Conservation (phyloP, 352 stramenopile genomes). For the Phytophthora pisi region DNA sequence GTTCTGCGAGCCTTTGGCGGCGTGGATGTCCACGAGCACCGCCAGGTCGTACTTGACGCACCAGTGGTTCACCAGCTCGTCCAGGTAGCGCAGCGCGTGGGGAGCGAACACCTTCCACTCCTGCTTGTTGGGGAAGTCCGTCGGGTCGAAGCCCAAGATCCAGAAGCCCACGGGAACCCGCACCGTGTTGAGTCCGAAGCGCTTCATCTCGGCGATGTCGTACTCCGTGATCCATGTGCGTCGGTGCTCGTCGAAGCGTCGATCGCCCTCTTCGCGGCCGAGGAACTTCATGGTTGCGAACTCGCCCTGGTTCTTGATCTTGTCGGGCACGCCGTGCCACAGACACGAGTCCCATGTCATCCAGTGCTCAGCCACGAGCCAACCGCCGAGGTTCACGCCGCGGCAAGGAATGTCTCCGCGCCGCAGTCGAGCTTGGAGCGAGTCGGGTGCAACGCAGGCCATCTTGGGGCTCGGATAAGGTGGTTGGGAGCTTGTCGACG, state of each 20-base stretch:
- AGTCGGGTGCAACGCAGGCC: conserved; percentile 31
- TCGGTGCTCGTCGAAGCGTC: conserved; percentile 59
- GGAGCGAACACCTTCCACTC: conserved; percentile 61
- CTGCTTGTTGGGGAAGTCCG: conserved; percentile 48
- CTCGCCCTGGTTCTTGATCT: conserved; percentile 60
- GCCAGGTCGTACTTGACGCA: conserved; percentile 54
- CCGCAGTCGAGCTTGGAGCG: conserved; percentile 67
- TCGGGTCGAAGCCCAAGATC: conserved; percentile 75
- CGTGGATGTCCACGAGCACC: conserved; percentile 83
- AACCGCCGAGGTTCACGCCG: conserved; percentile 79
- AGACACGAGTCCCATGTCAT: conserved; percentile 71
- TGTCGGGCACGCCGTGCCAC: conserved; percentile 58
- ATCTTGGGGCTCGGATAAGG: conserved; percentile 8
- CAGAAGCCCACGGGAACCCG: conserved; percentile 83
- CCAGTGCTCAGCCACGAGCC: conserved; percentile 85
- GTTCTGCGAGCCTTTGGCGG: conserved; percentile 84
- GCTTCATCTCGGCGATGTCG: conserved; percentile 71
- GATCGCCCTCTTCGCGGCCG: conserved; percentile 38
- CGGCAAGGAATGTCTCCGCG: conserved; percentile 53
- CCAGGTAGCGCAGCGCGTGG: conserved; percentile 52
- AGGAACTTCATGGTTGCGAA: conserved; percentile 74
- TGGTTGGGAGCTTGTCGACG: not conserved
- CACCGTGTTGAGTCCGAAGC: conserved; percentile 79
- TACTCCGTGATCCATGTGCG: conserved; percentile 74
- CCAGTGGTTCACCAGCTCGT: conserved; percentile 57